phyloP scores from a whole-genome alignment of 371 early-diverging fungal species.

The Mortierella sp. region DNA sequence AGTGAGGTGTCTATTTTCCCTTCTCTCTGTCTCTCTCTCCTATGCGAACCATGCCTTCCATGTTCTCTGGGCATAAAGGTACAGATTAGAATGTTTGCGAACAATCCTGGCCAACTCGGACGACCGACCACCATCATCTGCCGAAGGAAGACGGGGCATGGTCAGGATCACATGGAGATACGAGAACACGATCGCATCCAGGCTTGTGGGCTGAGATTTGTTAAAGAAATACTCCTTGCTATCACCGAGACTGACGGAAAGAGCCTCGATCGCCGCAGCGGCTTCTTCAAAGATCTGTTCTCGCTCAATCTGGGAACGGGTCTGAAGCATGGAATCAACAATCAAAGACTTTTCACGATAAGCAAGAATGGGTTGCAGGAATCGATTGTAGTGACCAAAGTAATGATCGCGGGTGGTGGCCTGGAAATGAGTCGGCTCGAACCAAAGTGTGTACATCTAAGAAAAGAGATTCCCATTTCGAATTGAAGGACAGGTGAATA shows the following conservation, averaged over 20 bases:
- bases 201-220: constrained; percentile 28
- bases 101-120: constrained; percentile 46
- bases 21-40: too few relatives aligned
- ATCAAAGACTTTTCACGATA: constrained; percentile 33
- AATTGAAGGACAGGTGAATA: background rate
- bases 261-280: constrained; percentile 30
- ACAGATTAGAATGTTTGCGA: constrained; percentile 43
- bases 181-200: constrained; percentile 47
- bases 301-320: constrained; percentile 46
- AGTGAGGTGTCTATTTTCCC: too few relatives aligned
- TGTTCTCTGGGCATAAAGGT: constrained; percentile 41
- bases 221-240: constrained; percentile 43
- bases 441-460: constrained; percentile 50
- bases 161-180: constrained; percentile 51
- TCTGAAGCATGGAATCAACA: constrained; percentile 41
- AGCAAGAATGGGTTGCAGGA: constrained; percentile 21
- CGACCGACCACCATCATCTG: constrained; percentile 36
- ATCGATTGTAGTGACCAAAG: constrained; percentile 42
- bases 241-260: constrained; percentile 29
- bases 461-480: background rate
- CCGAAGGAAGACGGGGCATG: constrained; percentile 27
- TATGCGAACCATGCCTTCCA: constrained; percentile 43
- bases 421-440: constrained; percentile 45
- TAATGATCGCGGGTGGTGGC: constrained; percentile 46
- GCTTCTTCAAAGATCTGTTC: constrained; percentile 52